Percentiles rank a stretch among this genome's conserved stretches.
Evolutionary conservation across 2,329 filamentous ascomycete species (phyloP).

Genomic region (Cladorrhinum sp.): DNA sequence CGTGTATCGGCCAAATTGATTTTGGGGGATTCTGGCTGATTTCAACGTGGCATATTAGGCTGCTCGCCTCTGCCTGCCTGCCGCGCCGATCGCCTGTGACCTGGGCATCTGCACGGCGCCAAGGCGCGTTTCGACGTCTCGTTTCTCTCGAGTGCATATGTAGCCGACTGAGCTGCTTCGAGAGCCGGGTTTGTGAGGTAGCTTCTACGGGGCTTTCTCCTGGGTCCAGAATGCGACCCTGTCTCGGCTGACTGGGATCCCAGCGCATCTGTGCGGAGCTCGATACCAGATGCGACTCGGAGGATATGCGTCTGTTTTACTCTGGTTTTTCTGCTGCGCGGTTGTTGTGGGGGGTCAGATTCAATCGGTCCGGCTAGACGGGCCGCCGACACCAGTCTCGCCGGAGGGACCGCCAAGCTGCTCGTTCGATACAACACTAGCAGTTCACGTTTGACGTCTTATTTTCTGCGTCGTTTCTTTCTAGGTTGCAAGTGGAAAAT

Average conservation of each 20-base stretch:
- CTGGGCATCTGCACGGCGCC: conserved; percentile 15
- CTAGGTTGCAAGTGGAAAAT: neutral
- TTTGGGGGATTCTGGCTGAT: conserved; percentile 30
- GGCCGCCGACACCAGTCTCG: conserved; percentile 21
- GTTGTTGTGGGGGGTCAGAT: conserved; percentile 12
- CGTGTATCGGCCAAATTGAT: conserved; percentile 25
- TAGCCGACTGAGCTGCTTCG: conserved; percentile 13
- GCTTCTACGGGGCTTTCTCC: conserved; percentile 4
- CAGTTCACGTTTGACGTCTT: conserved; percentile 23
- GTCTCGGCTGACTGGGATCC: conserved; percentile 11
- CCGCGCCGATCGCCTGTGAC: conserved; percentile 14
- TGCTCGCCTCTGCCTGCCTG: conserved; percentile 18
- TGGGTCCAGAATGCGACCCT: conserved; percentile 16
- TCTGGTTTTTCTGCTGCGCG: neutral
- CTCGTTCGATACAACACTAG: conserved; percentile 23
- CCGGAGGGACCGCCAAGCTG: conserved; percentile 19
- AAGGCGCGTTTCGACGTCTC: conserved; percentile 21
- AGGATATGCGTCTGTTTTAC: conserved; percentile 9
- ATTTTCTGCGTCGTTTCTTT: neutral
- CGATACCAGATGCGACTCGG: conserved; percentile 11
- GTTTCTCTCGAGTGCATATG: conserved; percentile 26
- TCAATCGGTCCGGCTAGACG: conserved; percentile 25
- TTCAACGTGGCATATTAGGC: conserved; percentile 31
- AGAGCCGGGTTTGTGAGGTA: conserved; percentile 9
- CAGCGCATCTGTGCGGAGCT: conserved; percentile 11